Percentiles rank a stretch among this genome's conserved stretches.
phyloP scores from a whole-genome alignment of 2,329 filamentous ascomycete genomes.

The Mycogone perniciosa region DNA sequence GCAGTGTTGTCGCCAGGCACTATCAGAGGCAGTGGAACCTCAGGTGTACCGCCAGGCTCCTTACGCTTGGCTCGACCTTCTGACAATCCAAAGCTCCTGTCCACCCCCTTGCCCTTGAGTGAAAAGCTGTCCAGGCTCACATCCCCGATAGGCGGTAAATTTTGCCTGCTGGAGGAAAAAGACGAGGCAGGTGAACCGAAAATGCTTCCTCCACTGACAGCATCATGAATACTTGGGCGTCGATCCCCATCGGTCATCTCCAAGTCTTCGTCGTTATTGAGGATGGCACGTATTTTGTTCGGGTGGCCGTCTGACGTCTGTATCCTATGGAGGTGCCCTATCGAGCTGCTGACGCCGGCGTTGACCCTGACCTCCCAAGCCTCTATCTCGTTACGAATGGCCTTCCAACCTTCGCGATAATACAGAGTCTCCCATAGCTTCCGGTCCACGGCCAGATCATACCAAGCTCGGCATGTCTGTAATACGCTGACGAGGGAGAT shows the following conservation, averaged over 20 bases:
- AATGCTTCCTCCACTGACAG: slow-evolving; percentile 22
- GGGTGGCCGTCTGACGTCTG: slow-evolving; percentile 45
- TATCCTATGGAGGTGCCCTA: slow-evolving; percentile 36
- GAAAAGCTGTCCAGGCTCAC: slow-evolving; percentile 24
- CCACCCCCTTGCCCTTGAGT: slow-evolving; percentile 24
- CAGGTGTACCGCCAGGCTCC: slow-evolving; percentile 28
- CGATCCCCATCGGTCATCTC: slow-evolving; percentile 40
- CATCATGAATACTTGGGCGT: slow-evolving; percentile 19
- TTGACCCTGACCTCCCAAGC: slow-evolving; percentile 58
- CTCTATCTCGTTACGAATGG: slow-evolving; percentile 58
- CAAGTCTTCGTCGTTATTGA: slow-evolving; percentile 42
- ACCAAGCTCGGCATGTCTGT: slow-evolving; percentile 74
- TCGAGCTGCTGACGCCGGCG: slow-evolving; percentile 32
- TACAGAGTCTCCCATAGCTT: slow-evolving; percentile 84
- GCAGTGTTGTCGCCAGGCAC: slow-evolving; percentile 23
- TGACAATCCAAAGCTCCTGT: slow-evolving; percentile 23
- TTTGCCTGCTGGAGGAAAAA: slow-evolving; percentile 24
- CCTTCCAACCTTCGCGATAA: slow-evolving; percentile 77
- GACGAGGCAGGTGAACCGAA: slow-evolving; percentile 30
- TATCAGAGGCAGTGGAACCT: slow-evolving; percentile 26
- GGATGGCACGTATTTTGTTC: slow-evolving; percentile 49
- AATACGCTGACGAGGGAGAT: slow-evolving; percentile 74
- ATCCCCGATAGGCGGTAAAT: slow-evolving; percentile 22
- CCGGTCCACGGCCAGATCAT: slow-evolving; percentile 71
- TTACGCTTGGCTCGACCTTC: slow-evolving; percentile 32